phyloP scores from a whole-genome alignment of 2,329 filamentous ascomycete genomes.

The Fusarium ramigenum region DNA sequence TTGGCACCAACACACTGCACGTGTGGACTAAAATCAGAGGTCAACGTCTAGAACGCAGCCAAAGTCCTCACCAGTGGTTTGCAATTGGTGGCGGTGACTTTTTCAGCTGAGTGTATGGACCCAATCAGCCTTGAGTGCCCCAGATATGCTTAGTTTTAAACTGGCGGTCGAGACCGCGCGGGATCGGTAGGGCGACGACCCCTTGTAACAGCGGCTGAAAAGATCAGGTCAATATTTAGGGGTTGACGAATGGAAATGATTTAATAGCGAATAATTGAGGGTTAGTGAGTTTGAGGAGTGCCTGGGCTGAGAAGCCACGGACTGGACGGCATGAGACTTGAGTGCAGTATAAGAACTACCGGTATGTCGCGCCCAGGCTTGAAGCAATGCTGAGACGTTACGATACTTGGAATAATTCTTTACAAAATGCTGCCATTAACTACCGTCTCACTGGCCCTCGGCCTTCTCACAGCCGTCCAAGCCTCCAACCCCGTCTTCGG shows the following conservation, averaged over 20 bases:
- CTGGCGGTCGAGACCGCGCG: not conserved
- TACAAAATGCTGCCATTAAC: not conserved
- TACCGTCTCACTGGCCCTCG: not conserved
- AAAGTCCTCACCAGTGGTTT: rapidly evolving
- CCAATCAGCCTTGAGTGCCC: not conserved
- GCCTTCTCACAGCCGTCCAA: not conserved
- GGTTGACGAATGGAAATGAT: not conserved
- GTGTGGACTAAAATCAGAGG: not conserved
- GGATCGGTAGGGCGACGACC: not conserved
- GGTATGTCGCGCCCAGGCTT: rapidly evolving
- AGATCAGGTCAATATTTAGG: not conserved
- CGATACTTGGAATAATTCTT: rapidly evolving
- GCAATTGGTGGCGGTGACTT: not conserved
- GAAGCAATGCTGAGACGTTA: too few species aligned
- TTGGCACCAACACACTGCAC: not conserved
- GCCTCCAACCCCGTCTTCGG: not conserved
- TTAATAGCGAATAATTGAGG: not conserved
- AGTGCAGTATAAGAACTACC: not conserved
- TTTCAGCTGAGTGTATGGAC: not conserved
- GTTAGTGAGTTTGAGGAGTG: not conserved
- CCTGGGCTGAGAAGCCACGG: not conserved
- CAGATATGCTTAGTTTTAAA: not conserved
- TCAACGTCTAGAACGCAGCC: not conserved
- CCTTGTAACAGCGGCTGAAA: not conserved
- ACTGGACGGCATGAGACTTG: not conserved